A percentile compares a stretch with the other conserved stretches of the same genome.
Evolutionary conservation across 2,329 filamentous ascomycete species (phyloP).

Genomic region (Aureobasidium sp.): DNA sequence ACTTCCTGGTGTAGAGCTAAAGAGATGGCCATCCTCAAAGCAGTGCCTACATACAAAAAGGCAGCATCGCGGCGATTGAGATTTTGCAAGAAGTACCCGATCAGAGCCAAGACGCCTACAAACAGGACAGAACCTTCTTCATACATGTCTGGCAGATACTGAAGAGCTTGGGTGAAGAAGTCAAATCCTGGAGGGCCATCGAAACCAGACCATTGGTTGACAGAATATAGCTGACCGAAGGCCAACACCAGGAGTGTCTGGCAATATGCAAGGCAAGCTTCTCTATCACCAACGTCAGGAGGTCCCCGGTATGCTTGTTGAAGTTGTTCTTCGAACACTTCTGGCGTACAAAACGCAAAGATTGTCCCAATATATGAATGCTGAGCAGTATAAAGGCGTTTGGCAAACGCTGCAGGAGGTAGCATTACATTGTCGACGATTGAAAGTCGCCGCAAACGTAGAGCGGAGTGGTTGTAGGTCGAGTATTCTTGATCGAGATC

Average conservation of each 20-base stretch:
- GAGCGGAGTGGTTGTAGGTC: constrained; percentile 28
- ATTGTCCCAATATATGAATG: constrained; percentile 53
- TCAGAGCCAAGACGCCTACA: constrained; percentile 48
- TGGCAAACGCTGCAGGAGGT: constrained; percentile 46
- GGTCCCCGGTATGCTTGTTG: constrained; percentile 38
- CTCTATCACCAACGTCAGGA: constrained; percentile 37
- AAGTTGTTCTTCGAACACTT: constrained; percentile 42
- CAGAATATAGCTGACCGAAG: constrained; percentile 50
- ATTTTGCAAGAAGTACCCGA: constrained; percentile 53
- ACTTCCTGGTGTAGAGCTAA: constrained; percentile 51
- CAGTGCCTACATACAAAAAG: constrained; percentile 42
- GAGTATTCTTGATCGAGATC: constrained; percentile 17
- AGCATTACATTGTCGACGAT: constrained; percentile 33
- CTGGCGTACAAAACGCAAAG: constrained; percentile 46
- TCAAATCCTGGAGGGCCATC: constrained; percentile 50
- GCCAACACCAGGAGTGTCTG: constrained; percentile 48
- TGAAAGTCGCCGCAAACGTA: constrained; percentile 27
- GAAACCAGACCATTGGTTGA: constrained; percentile 45
- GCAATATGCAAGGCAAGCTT: constrained; percentile 45
- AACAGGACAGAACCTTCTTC: constrained; percentile 49
- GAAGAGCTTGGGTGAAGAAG: constrained; percentile 47
- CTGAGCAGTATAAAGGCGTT: constrained; percentile 45
- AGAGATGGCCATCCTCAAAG: constrained; percentile 51
- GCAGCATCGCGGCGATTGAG: constrained; percentile 50
- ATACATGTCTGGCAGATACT: constrained; percentile 48